Evolutionary conservation across 2,329 filamentous ascomycete genomes (phyloP), one percentile per base, ranked within the genome.

Genomic region (Akanthomyces muscarius): DNA sequence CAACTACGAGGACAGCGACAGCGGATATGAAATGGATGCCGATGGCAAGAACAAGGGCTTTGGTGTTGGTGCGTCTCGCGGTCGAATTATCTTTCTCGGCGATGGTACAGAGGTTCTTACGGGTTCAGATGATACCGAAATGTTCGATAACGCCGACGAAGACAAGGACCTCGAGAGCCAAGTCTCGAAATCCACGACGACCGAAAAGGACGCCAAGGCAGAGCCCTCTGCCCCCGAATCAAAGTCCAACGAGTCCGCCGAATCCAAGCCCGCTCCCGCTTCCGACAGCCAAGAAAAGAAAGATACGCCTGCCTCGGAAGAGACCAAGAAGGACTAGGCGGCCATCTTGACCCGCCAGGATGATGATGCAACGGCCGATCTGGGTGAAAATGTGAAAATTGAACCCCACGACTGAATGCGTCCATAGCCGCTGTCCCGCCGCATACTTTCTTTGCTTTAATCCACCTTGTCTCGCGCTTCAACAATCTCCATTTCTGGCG

Each of bases 41-140:
- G 87, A 90, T 71, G 84, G 85, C 69, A 83, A 83, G 74, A 77
- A 78, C 71, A 84, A 83, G 75, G 79, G 81, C 69, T 89, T 90
- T 72, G 85, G 86, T 67, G 79, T 85, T 70, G 81, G 87, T 76
- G 89, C 88, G 74, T 89, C 89, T 75, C 86, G 86, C 75, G 92
- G 92, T 69, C 88, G 93, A 71, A 92, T 97, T 76, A 98, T 98
- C 76, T 88, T 97, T 74, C 86, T 99, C 69, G 93, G 94, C 69
- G 93, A 98, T 80, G 95, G 94, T 71, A 96, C 92, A 72, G 93
- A 97, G 81, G 87, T 96, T 74, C 82, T 93, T 72, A 92, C 91
- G 69, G 92, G 95, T 77, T 90, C 90, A 74, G 88, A 92, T 76
- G 92, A 97, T 73, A 87, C 90, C 67, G 92, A 97, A 71, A 94